phyloP scores from a whole-genome alignment of 345 rosid species.

The Eucalyptus leucophloia region DNA sequence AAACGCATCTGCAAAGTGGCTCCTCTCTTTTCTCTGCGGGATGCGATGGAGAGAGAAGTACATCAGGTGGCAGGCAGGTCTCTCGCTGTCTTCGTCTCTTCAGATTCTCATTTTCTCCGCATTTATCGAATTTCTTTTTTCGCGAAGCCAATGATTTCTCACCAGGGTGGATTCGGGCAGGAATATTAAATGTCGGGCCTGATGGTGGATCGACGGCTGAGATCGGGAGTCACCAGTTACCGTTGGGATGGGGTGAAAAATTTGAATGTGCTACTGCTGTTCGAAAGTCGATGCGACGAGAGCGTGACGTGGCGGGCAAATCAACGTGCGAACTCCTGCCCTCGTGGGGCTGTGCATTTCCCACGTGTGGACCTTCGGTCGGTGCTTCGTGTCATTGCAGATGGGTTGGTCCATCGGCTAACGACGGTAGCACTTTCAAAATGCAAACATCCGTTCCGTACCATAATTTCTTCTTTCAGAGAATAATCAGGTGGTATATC shows the following conservation, averaged over 20 bases:
- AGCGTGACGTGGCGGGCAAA: background rate
- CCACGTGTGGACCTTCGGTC: background rate
- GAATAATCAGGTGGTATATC: background rate
- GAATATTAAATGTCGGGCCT: background rate
- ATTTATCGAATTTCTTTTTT: background rate
- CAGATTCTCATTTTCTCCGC: background rate
- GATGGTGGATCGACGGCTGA: background rate
- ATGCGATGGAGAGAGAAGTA: background rate
- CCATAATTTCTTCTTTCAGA: background rate
- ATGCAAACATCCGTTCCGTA: background rate
- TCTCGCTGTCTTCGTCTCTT: background rate
- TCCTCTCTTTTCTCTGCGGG: background rate
- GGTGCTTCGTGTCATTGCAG: background rate
- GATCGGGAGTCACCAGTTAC: background rate
- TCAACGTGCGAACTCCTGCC: background rate
- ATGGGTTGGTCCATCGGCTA: background rate
- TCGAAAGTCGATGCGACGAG: background rate
- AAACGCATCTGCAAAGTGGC: background rate
- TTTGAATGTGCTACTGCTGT: background rate
- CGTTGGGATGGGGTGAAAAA: background rate
- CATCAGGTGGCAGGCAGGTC: background rate
- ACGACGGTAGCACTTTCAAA: background rate
- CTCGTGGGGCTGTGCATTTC: background rate
- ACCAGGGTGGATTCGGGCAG: background rate
- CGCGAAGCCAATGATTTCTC: background rate